These are phyloP conservation scores for Chaetomium strumarium DNA, from an alignment of 2,329 filamentous ascomycete genomes.

Conservation along the genomic window DNA sequence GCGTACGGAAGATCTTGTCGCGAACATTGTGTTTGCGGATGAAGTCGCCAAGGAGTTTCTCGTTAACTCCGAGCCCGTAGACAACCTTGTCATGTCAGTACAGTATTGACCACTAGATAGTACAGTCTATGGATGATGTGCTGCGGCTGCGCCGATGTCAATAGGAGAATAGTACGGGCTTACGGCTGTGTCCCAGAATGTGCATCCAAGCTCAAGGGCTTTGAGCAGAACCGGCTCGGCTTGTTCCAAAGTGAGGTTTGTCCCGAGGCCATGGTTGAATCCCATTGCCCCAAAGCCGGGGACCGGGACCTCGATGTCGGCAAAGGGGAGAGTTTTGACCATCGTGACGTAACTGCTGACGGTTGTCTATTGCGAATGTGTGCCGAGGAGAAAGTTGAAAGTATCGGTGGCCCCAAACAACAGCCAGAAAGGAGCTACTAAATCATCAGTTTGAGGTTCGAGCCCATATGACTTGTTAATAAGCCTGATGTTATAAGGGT, in stretches of 20 bases:
- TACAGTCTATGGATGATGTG: neutral
- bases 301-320: constrained; percentile 1
- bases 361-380: too few species aligned
- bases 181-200: constrained; percentile 7
- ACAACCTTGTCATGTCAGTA: neutral
- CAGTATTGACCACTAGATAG: neutral
- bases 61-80: neutral
- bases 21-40: constrained; percentile 7
- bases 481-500: neutral
- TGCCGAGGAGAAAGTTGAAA: neutral
- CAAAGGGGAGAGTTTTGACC: constrained; percentile 5
- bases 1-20: constrained; percentile 5
- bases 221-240: constrained; percentile 3
- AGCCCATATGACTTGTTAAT: neutral
- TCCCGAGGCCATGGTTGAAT: neutral
- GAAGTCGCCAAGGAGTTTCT: constrained; percentile 7
- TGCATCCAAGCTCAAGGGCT: constrained; percentile 4
- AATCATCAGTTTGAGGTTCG: neutral
- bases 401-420: neutral
- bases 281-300: constrained; percentile 6
- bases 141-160: neutral
- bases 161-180: neutral
- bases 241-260: constrained; percentile 2
- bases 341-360: constrained; percentile 1
- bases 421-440: neutral